Base-by-base conservation (phyloP, 768 basidiomycete species). In the Infundibulicybe gibba region DNA sequence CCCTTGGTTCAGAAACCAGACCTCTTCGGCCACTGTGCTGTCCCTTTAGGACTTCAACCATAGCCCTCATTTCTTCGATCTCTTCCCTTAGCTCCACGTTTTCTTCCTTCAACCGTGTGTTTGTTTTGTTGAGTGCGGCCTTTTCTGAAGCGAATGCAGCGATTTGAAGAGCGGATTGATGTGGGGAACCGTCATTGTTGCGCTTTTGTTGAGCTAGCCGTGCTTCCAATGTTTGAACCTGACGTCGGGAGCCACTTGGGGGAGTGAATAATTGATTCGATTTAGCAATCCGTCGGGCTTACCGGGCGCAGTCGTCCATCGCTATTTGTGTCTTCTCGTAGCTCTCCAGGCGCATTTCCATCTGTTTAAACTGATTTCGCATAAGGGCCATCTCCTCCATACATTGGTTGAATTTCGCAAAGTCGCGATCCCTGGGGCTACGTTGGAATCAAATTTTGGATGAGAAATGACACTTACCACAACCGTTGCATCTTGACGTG, bases 401-500 rank as follows among this genome's bases (percentile, higher is more conserved):
- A 34, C 81, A 76, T 40, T 79, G 76, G 48, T 83, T 86, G 51
- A 85, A 85, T 54, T 74, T 84, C 45, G 74, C 70, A 52, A 88
- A 87, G 56, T 91, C 89, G 17, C 69, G 70, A 50, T 90, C 86
- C 87, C 90, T 92, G 50, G 11, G 11, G 15, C 32, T 40, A 39
- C 20, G 8, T 8, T 40, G 49, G 16, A 44, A 41, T 25, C 16
- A 13, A 6, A 17, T 32, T 13, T 33, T 19, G 19, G 31, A 1
- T 15, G 6, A 8, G 12, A 38, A 38, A 34, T 47, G 41, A 48
- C 10, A 64, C 79, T 25, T 61, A 90, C 93, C 92, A 95, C 54
- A 92, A 65, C 43, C 77, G 75, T 58, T 91, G 87, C 57, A 87
- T 77, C 47, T 82, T 80, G 37, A 85, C 69, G 49, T 90, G 77